Conservation (phyloP, 805 yeast species). For the Kazachstania bromeliacearum region DNA sequence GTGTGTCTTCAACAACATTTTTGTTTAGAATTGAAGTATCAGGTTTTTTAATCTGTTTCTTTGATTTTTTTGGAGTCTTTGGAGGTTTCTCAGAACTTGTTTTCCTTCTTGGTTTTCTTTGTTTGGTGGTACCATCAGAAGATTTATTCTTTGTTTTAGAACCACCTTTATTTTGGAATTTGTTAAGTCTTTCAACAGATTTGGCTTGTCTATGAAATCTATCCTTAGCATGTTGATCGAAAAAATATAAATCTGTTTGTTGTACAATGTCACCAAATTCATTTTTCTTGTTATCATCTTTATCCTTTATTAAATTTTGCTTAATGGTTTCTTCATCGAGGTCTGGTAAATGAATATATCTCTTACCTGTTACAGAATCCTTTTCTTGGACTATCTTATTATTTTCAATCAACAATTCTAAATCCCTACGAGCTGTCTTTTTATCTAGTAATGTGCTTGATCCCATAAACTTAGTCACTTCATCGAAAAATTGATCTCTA, state of each 20-base stretch:
- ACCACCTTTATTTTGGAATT: slow-evolving; percentile 16
- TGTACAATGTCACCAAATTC: slow-evolving; percentile 20
- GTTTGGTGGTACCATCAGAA: background rate
- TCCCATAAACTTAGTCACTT: slow-evolving; percentile 34
- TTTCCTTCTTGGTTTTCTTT: slow-evolving; percentile 2
- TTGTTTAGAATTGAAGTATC: background rate
- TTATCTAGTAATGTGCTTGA: slow-evolving; percentile 40
- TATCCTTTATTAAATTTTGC: slow-evolving; percentile 17
- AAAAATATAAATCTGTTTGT: slow-evolving; percentile 27
- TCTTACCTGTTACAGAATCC: slow-evolving; percentile 15
- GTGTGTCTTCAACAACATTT: background rate
- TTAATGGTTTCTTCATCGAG: slow-evolving; percentile 12
- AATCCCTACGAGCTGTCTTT: slow-evolving; percentile 42
- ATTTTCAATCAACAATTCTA: slow-evolving; percentile 21
- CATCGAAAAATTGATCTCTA: slow-evolving; percentile 33
- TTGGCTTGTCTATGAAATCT: slow-evolving; percentile 24
- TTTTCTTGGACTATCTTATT: slow-evolving; percentile 14
- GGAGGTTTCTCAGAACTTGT: background rate
- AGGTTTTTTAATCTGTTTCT: slow-evolving; percentile 1
- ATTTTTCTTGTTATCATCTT: slow-evolving; percentile 23
- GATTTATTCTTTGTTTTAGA: background rate
- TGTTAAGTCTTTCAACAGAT: slow-evolving; percentile 26
- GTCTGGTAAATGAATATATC: slow-evolving; percentile 20
- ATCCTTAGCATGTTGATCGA: slow-evolving; percentile 25
- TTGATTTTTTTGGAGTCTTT: slow-evolving; percentile 3